Evolutionary conservation across 164 flowering plant species (phyloP).

Genomic region (Taxillus chinensis): DNA sequence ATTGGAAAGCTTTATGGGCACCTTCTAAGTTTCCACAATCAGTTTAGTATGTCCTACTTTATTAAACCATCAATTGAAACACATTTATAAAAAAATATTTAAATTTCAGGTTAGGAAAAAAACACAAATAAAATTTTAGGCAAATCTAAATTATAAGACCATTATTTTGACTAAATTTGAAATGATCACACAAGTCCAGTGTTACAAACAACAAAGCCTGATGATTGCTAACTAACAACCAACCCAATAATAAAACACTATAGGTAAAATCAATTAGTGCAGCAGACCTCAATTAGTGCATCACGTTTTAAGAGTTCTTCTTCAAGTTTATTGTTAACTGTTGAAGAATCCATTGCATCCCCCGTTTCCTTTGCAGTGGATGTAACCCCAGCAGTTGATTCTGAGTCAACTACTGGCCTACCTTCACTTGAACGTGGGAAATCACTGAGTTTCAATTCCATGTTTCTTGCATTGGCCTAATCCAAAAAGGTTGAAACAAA

Average conservation of each 20-base stretch:
- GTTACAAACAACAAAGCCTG: too few species aligned
- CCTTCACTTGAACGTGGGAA: slow-evolving; percentile 40
- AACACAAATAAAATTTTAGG: too few species aligned
- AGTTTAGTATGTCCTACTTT: background rate
- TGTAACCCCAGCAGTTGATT: slow-evolving; percentile 24
- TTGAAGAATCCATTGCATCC: slow-evolving; percentile 47
- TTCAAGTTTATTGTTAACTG: slow-evolving; percentile 79
- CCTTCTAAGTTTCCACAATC: background rate
- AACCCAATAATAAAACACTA: too few species aligned
- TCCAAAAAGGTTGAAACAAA: background rate
- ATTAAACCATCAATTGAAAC: too few species aligned
- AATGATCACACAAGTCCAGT: too few species aligned
- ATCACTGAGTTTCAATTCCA: slow-evolving; percentile 57
- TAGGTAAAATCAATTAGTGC: background rate
- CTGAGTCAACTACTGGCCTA: slow-evolving; percentile 29
- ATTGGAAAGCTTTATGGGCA: background rate
- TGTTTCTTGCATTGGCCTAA: slow-evolving; percentile 55
- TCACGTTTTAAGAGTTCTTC: slow-evolving; percentile 91
- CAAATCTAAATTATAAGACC: too few species aligned
- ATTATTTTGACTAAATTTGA: too few species aligned
- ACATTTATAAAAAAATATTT: too few species aligned
- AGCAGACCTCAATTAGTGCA: slow-evolving; percentile 83
- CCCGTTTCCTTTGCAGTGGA: slow-evolving; percentile 28
- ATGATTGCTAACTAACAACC: too few species aligned
- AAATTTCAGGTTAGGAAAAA: too few species aligned